Evolutionary conservation across 495 filamentous ascomycete species (phyloP).

Genomic region (Penicillium silybi): DNA sequence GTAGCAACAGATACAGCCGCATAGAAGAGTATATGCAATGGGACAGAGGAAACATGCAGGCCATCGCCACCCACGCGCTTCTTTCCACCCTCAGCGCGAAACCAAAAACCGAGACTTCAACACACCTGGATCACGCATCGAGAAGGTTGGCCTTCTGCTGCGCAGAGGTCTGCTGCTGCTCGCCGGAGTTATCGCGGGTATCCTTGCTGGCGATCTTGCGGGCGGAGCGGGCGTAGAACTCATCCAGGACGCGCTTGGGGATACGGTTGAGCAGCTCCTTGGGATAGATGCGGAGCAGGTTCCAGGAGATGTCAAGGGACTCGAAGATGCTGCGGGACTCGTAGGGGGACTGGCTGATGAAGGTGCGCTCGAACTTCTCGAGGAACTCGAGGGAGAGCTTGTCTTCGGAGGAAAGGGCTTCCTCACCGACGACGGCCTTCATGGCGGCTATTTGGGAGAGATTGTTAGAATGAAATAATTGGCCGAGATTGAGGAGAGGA

Average conservation of each 20-base stretch:
- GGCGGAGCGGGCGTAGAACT: slow-evolving; percentile 80
- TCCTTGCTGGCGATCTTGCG: slow-evolving; percentile 57
- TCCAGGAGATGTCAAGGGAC: slow-evolving; percentile 93
- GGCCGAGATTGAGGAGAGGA: background rate
- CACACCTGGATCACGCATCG: slow-evolving; percentile 40
- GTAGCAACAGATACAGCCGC: slow-evolving; percentile 14
- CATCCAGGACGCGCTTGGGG: slow-evolving; percentile 85
- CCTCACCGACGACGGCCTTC: slow-evolving; percentile 99
- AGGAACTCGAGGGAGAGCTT: slow-evolving; percentile 97
- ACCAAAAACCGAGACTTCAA: slow-evolving; percentile 6
- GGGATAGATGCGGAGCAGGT: slow-evolving; percentile 90
- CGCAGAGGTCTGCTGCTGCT: slow-evolving; percentile 46
- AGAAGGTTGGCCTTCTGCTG: slow-evolving; percentile 58
- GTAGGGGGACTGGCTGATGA: slow-evolving; percentile 90
- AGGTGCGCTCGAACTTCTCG: slow-evolving; percentile 93
- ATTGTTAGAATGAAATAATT: slow-evolving; percentile 3
- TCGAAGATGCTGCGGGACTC: slow-evolving; percentile 87
- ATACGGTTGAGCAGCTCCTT: slow-evolving; percentile 98
- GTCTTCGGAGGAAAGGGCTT: slow-evolving; percentile 91
- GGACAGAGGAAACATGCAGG: slow-evolving; percentile 11
- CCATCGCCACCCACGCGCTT: slow-evolving; percentile 1
- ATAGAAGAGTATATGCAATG: slow-evolving; percentile 23
- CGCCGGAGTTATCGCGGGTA: slow-evolving; percentile 64
- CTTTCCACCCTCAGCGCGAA: slow-evolving; percentile 3
- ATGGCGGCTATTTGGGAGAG: slow-evolving; percentile 63